Evolutionary conservation across 352 stramenopile species (phyloP).

Genomic region (Globisporangium barbulae): DNA sequence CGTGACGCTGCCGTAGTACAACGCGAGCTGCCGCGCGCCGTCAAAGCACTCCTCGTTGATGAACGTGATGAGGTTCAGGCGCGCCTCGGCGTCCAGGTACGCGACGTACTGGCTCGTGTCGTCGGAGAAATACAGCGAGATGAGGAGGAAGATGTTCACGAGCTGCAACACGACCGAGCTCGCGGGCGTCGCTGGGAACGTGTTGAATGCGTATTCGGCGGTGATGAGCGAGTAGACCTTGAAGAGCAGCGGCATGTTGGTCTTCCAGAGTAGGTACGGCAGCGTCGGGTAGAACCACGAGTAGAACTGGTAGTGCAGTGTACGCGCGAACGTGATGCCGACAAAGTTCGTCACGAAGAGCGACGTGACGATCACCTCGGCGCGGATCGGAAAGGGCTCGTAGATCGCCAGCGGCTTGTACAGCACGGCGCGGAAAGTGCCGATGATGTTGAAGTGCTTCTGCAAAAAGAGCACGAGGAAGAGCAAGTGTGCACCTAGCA

Average conservation of each 20-base stretch:
- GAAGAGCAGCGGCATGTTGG: conserved; percentile 77
- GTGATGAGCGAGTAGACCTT: conserved; percentile 79
- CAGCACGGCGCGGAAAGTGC: conserved; percentile 67
- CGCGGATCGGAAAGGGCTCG: conserved; percentile 78
- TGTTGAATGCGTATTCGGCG: conserved; percentile 94
- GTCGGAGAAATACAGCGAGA: conserved; percentile 71
- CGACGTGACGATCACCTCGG: conserved; percentile 81
- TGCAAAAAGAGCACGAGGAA: conserved; percentile 77
- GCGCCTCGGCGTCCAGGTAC: conserved; percentile 76
- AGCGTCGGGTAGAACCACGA: conserved; percentile 96
- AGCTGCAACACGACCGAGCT: conserved; percentile 93
- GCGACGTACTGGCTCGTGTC: conserved; percentile 58
- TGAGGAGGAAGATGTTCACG: conserved; percentile 85
- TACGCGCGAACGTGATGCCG: conserved; percentile 95
- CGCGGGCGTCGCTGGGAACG: conserved; percentile 91
- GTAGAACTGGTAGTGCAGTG: conserved; percentile 99
- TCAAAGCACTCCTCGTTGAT: conserved; percentile 81
- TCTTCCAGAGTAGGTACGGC: conserved; percentile 93
- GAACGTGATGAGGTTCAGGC: conserved; percentile 61
- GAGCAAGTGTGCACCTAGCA: conserved; percentile 58
- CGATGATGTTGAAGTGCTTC: conserved; percentile 81
- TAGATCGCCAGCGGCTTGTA: conserved; percentile 69
- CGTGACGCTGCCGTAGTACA: conserved; percentile 83
- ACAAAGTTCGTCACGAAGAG: conserved; percentile 95
- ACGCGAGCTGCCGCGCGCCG: conserved; percentile 60